Conservation (phyloP, 352 stramenopile species). For the Phytophthora nicotianae region DNA sequence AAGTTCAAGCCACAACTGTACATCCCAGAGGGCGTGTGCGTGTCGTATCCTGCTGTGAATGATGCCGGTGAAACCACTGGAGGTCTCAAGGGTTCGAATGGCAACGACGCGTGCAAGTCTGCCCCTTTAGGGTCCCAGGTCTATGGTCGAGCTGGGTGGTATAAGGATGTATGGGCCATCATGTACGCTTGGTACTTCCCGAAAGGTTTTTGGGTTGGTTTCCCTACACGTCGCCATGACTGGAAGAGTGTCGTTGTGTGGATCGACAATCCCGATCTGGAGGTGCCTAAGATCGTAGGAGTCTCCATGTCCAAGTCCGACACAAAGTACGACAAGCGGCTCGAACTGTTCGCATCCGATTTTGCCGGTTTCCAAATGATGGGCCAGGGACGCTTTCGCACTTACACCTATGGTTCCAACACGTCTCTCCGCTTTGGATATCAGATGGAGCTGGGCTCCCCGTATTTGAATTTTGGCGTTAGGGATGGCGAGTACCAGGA, state of each 20-base stretch:
- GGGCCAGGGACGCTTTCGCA: background rate
- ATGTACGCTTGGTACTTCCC: constrained; percentile 23
- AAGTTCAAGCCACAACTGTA: constrained; percentile 13
- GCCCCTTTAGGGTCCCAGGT: constrained; percentile 7
- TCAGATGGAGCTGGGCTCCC: background rate
- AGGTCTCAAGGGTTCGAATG: too few species aligned
- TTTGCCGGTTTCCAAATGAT: background rate
- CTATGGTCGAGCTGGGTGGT: constrained; percentile 6
- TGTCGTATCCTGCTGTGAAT: constrained; percentile 11
- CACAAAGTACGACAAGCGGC: background rate
- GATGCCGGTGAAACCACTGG: background rate
- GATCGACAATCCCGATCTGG: constrained; percentile 1
- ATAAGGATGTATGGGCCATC: constrained; percentile 3
- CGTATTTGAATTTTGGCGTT: background rate
- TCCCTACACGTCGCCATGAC: constrained; percentile 6
- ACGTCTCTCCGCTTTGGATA: constrained; percentile 11
- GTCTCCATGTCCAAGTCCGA: constrained; percentile 10
- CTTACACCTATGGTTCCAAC: background rate
- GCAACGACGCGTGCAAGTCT: constrained; percentile 8
- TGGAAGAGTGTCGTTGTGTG: constrained; percentile 19
- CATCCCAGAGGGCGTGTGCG: background rate
- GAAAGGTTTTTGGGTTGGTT: constrained; percentile 1
- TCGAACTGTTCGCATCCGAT: background rate
- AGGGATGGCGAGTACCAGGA: constrained; percentile 6
- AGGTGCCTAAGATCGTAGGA: constrained; percentile 1